Evolutionary conservation across 805 yeast species (phyloP).

Genomic region (Candida ortonii): DNA sequence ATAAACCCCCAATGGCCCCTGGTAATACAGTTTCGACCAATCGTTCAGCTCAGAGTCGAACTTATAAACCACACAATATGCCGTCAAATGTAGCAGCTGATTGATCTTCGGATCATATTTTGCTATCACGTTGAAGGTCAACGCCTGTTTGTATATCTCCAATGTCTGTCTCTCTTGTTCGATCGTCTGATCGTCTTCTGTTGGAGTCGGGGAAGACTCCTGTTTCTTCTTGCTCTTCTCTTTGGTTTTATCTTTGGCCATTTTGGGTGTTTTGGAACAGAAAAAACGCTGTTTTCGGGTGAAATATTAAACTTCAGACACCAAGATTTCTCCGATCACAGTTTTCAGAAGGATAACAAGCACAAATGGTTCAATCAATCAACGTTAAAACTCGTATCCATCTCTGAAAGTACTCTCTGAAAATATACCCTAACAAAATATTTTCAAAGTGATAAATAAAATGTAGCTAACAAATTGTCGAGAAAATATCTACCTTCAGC

Average conservation of each 20-base stretch:
- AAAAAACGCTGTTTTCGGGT: no score
- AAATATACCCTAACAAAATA: not conserved
- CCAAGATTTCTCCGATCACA: no score
- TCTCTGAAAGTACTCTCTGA: not conserved
- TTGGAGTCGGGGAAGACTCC: slow-evolving; percentile 1
- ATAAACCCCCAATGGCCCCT: slow-evolving; percentile 68
- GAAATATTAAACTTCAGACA: no score
- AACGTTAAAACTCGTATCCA: no score
- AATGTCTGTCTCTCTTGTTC: slow-evolving; percentile 46
- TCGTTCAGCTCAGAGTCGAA: slow-evolving; percentile 55
- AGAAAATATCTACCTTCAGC: no score
- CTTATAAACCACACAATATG: slow-evolving; percentile 70
- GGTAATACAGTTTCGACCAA: slow-evolving; percentile 69
- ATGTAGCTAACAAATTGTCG: no score
- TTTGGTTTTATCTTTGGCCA: slow-evolving; percentile 6
- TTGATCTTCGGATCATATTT: slow-evolving; percentile 72
- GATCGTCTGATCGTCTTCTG: slow-evolving; percentile 35
- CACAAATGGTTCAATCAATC: no score
- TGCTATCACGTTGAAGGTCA: slow-evolving; percentile 73
- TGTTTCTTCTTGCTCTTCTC: slow-evolving; percentile 6
- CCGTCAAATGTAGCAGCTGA: slow-evolving; percentile 63
- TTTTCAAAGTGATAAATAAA: no score
- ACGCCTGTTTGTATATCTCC: slow-evolving; percentile 63
- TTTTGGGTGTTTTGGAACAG: not conserved
- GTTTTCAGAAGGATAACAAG: no score